Evolutionary conservation across 192 early-diverging fungal species (phyloP).

Genomic region (Geranomyces variabilis): DNA sequence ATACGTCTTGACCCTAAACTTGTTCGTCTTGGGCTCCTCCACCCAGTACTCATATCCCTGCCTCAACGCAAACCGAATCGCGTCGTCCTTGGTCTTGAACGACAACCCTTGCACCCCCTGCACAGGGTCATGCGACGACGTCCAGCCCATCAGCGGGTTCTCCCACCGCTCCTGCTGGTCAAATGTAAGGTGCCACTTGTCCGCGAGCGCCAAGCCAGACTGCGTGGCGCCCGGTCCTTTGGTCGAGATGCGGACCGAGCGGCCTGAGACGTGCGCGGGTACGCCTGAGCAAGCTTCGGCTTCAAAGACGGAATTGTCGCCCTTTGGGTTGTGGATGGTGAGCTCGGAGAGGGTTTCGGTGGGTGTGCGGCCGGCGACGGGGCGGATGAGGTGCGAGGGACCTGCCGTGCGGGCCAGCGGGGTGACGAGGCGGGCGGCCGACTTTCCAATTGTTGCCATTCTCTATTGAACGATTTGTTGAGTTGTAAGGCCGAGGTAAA

Average conservation of each 20-base stretch:
- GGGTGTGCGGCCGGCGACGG: not conserved
- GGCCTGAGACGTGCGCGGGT: slow-evolving; percentile 26
- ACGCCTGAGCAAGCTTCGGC: slow-evolving; percentile 32
- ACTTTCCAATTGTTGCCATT: too few relatives aligned
- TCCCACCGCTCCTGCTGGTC: slow-evolving; percentile 88
- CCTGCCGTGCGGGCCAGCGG: too few relatives aligned
- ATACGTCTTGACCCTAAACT: slow-evolving; percentile 83
- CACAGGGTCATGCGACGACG: slow-evolving; percentile 77
- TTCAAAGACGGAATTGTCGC: slow-evolving; percentile 26
- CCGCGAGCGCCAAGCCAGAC: slow-evolving; percentile 74
- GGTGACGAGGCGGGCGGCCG: not conserved
- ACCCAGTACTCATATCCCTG: slow-evolving; percentile 94
- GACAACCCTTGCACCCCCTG: slow-evolving; percentile 75
- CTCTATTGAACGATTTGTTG: too few relatives aligned
- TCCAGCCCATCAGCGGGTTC: slow-evolving; percentile 95
- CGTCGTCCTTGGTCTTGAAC: slow-evolving; percentile 85
- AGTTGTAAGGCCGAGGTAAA: too few relatives aligned
- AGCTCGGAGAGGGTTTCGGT: slow-evolving; percentile 14
- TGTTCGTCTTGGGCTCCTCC: slow-evolving; percentile 83
- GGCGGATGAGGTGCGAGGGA: not conserved
- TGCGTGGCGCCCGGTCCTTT: slow-evolving; percentile 86
- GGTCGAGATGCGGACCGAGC: slow-evolving; percentile 79
- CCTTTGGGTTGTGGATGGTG: slow-evolving; percentile 21
- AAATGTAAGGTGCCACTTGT: slow-evolving; percentile 90
- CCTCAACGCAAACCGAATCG: slow-evolving; percentile 92